phyloP scores from a whole-genome alignment of 768 basidiomycete species.

The Imleria badia region DNA sequence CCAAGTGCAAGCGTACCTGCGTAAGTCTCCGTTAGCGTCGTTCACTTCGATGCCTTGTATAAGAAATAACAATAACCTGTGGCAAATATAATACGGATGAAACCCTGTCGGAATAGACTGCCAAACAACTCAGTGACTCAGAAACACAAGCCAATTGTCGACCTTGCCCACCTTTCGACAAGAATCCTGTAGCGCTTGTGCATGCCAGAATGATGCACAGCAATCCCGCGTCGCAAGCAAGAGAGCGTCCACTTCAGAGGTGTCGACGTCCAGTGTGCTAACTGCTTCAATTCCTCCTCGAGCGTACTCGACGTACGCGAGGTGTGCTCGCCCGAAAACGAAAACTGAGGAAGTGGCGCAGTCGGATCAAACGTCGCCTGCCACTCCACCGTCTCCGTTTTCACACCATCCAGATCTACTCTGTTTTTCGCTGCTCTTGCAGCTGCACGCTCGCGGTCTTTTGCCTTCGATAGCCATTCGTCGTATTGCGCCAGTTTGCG shows the following conservation, averaged over 20 bases:
- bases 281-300: constrained; percentile 42
- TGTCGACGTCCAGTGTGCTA: constrained; percentile 35
- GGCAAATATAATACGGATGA: constrained; percentile 63
- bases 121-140: background rate
- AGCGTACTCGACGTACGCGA: constrained; percentile 49
- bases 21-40: background rate
- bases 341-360: constrained; percentile 58
- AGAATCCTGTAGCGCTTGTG: constrained; percentile 56
- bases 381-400: constrained; percentile 38
- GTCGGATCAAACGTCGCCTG: constrained; percentile 56
- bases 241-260: constrained; percentile 44
- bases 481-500: constrained; percentile 52
- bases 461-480: constrained; percentile 45
- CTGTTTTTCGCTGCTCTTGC: constrained; percentile 42
- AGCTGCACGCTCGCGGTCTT: constrained; percentile 47
- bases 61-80: constrained; percentile 48
- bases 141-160: background rate
- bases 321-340: constrained; percentile 47
- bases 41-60: background rate
- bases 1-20: constrained; percentile 70
- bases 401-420: constrained; percentile 28
- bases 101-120: constrained; percentile 56
- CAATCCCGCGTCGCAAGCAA: constrained; percentile 60
- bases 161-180: constrained; percentile 50
- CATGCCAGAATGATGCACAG: constrained; percentile 72